phyloP scores from a whole-genome alignment of 192 early-diverging fungal species.

The Neocallimastix lanati region DNA sequence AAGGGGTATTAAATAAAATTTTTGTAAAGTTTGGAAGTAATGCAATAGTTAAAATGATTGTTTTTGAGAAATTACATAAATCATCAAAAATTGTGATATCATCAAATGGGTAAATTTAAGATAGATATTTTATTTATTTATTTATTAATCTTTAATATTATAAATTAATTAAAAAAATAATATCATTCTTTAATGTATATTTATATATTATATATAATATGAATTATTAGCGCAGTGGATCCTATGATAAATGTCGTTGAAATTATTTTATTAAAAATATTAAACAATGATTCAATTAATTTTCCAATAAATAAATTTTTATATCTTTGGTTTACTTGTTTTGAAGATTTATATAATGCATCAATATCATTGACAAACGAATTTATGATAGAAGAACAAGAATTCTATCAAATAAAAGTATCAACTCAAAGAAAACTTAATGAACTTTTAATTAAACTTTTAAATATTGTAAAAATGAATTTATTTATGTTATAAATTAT shows the following conservation, averaged over 20 bases:
- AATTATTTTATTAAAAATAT: neutral
- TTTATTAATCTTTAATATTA: no score
- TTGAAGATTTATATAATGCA: neutral
- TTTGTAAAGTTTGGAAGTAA: neutral
- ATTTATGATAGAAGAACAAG: neutral
- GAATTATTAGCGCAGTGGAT: no score
- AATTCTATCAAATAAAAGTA: neutral
- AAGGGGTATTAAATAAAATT: neutral
- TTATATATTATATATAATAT: no score
- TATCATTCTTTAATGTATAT: no score
- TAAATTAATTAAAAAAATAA: no score
- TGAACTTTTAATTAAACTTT: neutral
- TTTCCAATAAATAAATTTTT: neutral
- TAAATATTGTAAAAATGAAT: neutral
- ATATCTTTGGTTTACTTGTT: neutral
- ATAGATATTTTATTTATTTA: no score
- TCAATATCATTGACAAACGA: neutral
- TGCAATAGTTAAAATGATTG: neutral
- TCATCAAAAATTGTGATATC: neutral
- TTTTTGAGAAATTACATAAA: neutral
- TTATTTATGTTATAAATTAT: no score
- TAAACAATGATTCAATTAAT: neutral
- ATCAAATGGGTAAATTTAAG: neutral
- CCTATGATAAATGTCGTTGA: neutral
- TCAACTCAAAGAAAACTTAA: neutral